These are phyloP conservation scores for Podospora anserina DNA, from an alignment of 495 filamentous ascomycete species.

Conservation along the genomic window DNA sequence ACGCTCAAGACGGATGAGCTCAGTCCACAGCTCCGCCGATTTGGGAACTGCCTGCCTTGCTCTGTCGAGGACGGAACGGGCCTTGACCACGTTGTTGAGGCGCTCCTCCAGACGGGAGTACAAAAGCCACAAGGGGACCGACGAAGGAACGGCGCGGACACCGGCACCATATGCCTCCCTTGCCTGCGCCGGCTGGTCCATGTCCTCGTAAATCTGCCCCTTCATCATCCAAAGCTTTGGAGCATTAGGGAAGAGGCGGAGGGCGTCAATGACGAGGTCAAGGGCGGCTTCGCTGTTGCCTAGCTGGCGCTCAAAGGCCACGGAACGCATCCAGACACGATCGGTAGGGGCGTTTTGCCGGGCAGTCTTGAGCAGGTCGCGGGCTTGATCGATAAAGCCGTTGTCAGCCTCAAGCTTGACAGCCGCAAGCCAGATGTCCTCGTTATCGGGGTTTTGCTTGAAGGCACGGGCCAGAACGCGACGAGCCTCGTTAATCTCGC, in stretches of 20 bases:
- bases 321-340: slow-evolving; percentile 93
- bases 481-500: slow-evolving; percentile 80
- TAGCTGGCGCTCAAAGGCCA: slow-evolving; percentile 83
- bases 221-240: slow-evolving; percentile 98
- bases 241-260: slow-evolving; percentile 81
- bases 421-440: slow-evolving; percentile 94
- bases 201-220: slow-evolving; percentile 89
- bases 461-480: slow-evolving; percentile 81
- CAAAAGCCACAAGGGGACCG: slow-evolving; percentile 84
- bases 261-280: slow-evolving; percentile 79
- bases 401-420: slow-evolving; percentile 94
- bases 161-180: slow-evolving; percentile 89
- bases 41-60: slow-evolving; percentile 84
- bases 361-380: slow-evolving; percentile 74
- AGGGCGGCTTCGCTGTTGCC: slow-evolving; percentile 75
- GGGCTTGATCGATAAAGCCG: slow-evolving; percentile 70
- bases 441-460: slow-evolving; percentile 88
- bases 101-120: slow-evolving; percentile 85
- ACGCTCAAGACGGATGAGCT: slow-evolving; percentile 86
- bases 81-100: slow-evolving; percentile 79
- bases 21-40: slow-evolving; percentile 79
- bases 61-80: slow-evolving; percentile 86
- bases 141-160: slow-evolving; percentile 78
- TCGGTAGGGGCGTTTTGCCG: slow-evolving; percentile 86
- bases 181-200: slow-evolving; percentile 73